These are phyloP conservation scores for Pseudoneurospora amorphoporcata DNA, from an alignment of 495 filamentous ascomycete species.

Conservation along the genomic window DNA sequence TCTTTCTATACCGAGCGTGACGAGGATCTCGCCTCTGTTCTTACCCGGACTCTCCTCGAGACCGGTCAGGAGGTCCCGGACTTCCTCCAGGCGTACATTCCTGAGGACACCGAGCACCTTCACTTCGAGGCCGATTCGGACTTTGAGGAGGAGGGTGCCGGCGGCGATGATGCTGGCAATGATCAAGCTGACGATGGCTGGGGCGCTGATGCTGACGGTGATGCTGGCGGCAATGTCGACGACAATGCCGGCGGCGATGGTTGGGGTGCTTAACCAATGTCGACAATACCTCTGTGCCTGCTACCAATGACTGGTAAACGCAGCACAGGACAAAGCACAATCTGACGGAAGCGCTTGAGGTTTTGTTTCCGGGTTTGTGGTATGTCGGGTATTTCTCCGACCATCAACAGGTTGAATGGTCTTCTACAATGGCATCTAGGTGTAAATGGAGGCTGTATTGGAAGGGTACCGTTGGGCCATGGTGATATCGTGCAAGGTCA, in stretches of 20 bases:
- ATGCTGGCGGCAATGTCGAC: not conserved
- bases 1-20: slow-evolving; percentile 74
- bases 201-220: not conserved
- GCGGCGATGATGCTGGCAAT: slow-evolving; percentile 7
- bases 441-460: not conserved
- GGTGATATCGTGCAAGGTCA: not conserved
- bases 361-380: not conserved
- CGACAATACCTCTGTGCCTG: not conserved
- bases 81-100: slow-evolving; percentile 58
- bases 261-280: slow-evolving; percentile 2
- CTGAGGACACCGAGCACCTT: slow-evolving; percentile 33
- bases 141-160: slow-evolving; percentile 30
- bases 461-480: not conserved
- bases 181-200: slow-evolving; percentile 7
- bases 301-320: not conserved
- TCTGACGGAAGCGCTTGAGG: not conserved
- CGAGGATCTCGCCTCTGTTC: slow-evolving; percentile 51
- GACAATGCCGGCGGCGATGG: not conserved
- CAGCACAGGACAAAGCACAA: not conserved
- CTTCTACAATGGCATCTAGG: not conserved
- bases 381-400: not conserved
- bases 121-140: slow-evolving; percentile 56
- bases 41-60: slow-evolving; percentile 74
- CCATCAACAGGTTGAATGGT: not conserved
- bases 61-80: slow-evolving; percentile 68